Conservation (phyloP, 1,139 yeast genomes). For the Taphrina populina region DNA sequence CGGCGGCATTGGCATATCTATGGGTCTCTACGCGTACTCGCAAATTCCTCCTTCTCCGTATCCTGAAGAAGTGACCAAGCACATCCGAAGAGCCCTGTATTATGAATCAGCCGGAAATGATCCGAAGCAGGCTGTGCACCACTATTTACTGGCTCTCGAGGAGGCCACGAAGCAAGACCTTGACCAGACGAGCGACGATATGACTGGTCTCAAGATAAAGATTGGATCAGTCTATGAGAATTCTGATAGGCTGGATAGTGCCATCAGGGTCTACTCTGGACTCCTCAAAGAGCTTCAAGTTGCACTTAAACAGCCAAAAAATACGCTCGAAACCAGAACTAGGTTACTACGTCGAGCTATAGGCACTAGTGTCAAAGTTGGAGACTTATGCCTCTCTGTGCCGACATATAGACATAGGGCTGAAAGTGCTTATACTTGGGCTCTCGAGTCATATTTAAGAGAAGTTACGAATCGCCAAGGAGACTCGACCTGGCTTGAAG, state of each 20-base stretch:
- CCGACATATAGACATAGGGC: conserved; percentile 1
- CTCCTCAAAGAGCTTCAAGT: conserved; percentile 13
- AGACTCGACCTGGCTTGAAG: conserved; percentile 23
- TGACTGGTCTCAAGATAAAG: conserved; percentile 32
- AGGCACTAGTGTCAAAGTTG: conserved; percentile 30
- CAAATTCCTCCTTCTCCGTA: conserved; percentile 22
- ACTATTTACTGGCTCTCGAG: conserved; percentile 25
- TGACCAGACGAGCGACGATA: conserved; percentile 25
- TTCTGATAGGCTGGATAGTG: conserved; percentile 24
- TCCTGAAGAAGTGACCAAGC: conserved; percentile 27
- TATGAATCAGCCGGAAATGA: conserved; percentile 30
- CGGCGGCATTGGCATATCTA: conserved; percentile 14
- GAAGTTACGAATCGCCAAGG: conserved; percentile 11
- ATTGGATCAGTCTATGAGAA: conserved; percentile 27
- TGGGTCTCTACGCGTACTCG: conserved; percentile 16
- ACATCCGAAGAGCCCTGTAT: conserved; percentile 24
- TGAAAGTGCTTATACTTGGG: conserved; percentile 22
- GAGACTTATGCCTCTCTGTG: conserved; percentile 13
- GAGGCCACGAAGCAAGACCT: conserved; percentile 23
- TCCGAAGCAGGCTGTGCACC: conserved; percentile 19
- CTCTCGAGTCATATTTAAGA: conserved; percentile 20
- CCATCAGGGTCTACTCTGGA: conserved; percentile 24
- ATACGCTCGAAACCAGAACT: conserved; percentile 3
- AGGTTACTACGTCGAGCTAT: conserved; percentile 19
- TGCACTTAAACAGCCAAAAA: neutral